These are phyloP conservation scores for Aspergillus flavus DNA, from an alignment of 2,329 filamentous ascomycete species.

Conservation along the genomic window DNA sequence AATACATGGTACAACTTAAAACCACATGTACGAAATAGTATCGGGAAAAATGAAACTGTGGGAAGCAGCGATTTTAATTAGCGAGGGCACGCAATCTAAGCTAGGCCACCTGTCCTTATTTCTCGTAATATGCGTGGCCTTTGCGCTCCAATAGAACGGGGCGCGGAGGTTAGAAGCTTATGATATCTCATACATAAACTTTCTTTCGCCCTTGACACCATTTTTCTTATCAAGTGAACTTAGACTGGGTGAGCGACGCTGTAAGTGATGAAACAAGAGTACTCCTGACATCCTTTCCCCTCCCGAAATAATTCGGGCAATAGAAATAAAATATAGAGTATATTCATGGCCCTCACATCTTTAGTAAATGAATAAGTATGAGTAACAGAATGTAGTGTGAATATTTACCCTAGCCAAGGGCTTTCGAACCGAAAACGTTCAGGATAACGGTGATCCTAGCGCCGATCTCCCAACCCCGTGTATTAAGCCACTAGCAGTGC, in stretches of 20 bases:
- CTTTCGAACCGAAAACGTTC: conserved; percentile 14
- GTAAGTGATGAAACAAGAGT: neutral
- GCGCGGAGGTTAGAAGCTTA: conserved; percentile 5
- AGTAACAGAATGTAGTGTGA: neutral
- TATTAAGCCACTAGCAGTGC: conserved; percentile 16
- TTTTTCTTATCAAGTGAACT: neutral
- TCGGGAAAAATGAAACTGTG: neutral
- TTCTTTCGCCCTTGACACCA: neutral
- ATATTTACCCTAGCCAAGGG: conserved; percentile 9
- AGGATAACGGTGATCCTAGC: conserved; percentile 32
- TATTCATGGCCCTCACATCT: neutral
- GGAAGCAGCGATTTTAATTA: neutral
- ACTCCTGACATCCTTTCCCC: neutral
- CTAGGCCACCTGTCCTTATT: conserved; percentile 3
- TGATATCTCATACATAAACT: conserved; percentile 2
- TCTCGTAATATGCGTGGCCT: conserved; percentile 2
- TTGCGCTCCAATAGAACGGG: neutral
- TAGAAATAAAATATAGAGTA: neutral
- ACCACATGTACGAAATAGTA: conserved; percentile 5
- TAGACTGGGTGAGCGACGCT: neutral
- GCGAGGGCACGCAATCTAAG: conserved; percentile 14
- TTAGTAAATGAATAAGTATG: neutral
- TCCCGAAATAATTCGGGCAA: neutral
- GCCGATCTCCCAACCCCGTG: conserved; percentile 31
- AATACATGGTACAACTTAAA: neutral